These are phyloP conservation scores for Aspergillus panamensis DNA, from an alignment of 495 filamentous ascomycete genomes.

Conservation along the genomic window DNA sequence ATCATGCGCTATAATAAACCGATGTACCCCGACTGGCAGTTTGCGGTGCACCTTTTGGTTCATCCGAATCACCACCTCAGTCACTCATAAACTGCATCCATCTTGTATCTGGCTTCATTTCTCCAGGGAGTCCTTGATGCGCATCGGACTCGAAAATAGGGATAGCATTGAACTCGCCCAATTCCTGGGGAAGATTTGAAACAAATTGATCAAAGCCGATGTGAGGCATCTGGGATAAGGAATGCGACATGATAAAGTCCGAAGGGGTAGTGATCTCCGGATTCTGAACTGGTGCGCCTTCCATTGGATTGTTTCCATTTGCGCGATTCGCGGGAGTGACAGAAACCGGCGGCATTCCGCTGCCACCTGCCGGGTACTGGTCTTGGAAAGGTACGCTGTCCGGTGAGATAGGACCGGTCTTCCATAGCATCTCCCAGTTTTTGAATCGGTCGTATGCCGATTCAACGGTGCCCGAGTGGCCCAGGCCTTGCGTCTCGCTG, in stretches of 20 bases:
- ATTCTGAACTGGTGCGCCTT: conserved; percentile 25
- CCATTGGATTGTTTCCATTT: conserved; percentile 16
- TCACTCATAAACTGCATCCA: conserved; percentile 45
- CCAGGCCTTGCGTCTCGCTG: conserved; percentile 37
- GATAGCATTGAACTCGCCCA: conserved; percentile 47
- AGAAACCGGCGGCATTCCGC: conserved; percentile 23
- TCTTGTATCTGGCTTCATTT: conserved; percentile 34
- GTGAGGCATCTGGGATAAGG: conserved; percentile 37
- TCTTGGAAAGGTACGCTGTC: conserved; percentile 26
- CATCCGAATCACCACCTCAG: conserved; percentile 6
- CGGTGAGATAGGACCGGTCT: conserved; percentile 44
- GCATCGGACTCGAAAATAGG: conserved; percentile 44
- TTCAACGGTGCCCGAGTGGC: conserved; percentile 30
- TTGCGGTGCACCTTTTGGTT: background rate
- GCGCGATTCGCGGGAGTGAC: conserved; percentile 19
- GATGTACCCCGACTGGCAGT: background rate
- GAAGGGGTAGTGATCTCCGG: conserved; percentile 26
- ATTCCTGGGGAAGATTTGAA: conserved; percentile 45
- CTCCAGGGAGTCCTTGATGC: conserved; percentile 26
- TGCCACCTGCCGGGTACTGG: conserved; percentile 17
- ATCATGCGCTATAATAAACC: background rate
- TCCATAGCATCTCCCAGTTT: conserved; percentile 53
- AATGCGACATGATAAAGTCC: conserved; percentile 32
- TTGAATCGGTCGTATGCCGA: conserved; percentile 52
- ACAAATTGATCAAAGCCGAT: conserved; percentile 47